Conservation (phyloP, 1,284 basidiomycete species). For the Moesziomyces parantarcticus region DNA sequence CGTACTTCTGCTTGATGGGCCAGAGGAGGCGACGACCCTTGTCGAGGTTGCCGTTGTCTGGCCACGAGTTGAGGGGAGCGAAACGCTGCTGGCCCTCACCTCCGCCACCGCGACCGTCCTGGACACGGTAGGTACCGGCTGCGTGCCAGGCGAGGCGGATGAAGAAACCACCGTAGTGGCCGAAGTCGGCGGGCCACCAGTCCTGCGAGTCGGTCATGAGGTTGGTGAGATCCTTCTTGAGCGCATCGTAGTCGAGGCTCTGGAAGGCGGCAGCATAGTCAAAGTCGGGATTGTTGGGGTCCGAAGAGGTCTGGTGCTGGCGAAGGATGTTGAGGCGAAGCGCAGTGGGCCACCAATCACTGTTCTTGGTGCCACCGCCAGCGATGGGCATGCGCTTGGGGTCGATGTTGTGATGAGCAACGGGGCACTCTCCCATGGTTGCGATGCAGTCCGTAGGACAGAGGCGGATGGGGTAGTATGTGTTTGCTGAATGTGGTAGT, state of each 20-base stretch:
- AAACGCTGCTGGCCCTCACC: conserved; percentile 45
- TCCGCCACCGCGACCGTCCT: conserved; percentile 43
- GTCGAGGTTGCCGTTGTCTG: conserved; percentile 45
- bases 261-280: conserved; percentile 39
- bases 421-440: conserved; percentile 38
- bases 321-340: conserved; percentile 39
- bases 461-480: too few species aligned
- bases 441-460: neutral
- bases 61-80: conserved; percentile 47
- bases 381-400: conserved; percentile 34
- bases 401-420: conserved; percentile 42
- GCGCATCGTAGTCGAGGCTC: conserved; percentile 40
- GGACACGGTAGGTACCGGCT: conserved; percentile 46
- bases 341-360: conserved; percentile 43
- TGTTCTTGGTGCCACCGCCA: conserved; percentile 34
- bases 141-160: conserved; percentile 43
- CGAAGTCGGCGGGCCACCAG: conserved; percentile 45
- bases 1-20: conserved; percentile 50
- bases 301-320: conserved; percentile 36
- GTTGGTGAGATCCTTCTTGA: conserved; percentile 37
- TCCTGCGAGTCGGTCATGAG: conserved; percentile 46
- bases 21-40: conserved; percentile 46
- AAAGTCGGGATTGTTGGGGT: conserved; percentile 34
- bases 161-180: conserved; percentile 47
- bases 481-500: too few species aligned